Percentiles rank a stretch among this genome's conserved stretches.
These are phyloP conservation scores for Whalleya microplaca DNA, from an alignment of 2,329 filamentous ascomycete genomes.

Conservation along the genomic window DNA sequence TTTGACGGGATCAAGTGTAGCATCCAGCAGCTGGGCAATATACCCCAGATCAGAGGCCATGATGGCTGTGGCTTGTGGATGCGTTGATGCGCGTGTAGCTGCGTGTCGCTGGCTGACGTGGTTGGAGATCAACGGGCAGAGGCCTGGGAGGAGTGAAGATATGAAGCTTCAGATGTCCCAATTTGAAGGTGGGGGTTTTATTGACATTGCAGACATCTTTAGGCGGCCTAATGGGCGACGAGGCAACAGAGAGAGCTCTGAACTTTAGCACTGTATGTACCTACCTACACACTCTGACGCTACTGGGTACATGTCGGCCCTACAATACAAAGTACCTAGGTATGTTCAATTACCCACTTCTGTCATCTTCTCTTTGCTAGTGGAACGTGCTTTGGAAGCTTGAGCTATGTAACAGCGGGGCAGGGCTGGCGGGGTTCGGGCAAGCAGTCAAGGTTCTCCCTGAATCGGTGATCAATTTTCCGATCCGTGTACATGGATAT, in stretches of 20 bases:
- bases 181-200: slow-evolving; percentile 20
- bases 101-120: background rate
- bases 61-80: slow-evolving; percentile 27
- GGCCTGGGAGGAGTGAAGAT: background rate
- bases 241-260: slow-evolving; percentile 7
- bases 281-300: no score
- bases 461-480: background rate
- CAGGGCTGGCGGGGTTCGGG: no score
- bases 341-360: no score
- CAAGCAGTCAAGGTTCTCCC: no score
- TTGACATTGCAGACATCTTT: slow-evolving; percentile 20
- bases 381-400: slow-evolving; percentile 12
- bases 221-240: slow-evolving; percentile 10
- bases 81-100: background rate
- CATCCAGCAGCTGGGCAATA: slow-evolving; percentile 83
- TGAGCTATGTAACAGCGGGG: background rate
- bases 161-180: background rate
- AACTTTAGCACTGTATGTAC: background rate
- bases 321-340: no score
- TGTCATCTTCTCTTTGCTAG: no score
- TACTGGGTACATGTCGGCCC: no score
- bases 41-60: slow-evolving; percentile 62
- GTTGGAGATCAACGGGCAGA: background rate
- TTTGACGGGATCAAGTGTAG: slow-evolving; percentile 84
- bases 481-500: background rate